These are phyloP conservation scores for Komagataella pseudopastoris DNA, from an alignment of 805 yeast genomes.

Conservation along the genomic window DNA sequence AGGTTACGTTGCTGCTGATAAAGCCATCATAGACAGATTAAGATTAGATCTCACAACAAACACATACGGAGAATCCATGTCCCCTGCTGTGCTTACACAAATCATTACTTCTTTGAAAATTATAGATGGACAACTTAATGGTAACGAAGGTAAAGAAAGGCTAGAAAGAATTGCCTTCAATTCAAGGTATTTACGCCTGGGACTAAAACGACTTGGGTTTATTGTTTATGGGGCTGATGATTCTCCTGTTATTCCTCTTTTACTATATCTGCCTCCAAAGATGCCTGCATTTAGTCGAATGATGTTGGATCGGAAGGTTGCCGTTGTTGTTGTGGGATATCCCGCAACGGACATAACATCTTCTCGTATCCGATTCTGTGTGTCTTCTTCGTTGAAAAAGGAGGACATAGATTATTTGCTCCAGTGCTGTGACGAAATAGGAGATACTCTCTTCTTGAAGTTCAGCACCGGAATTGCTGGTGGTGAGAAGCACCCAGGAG, in stretches of 20 bases:
- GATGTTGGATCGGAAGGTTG: conserved; percentile 68
- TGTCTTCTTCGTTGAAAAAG: conserved; percentile 83
- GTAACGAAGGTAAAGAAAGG: conserved; percentile 90
- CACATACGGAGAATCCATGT: conserved; percentile 68
- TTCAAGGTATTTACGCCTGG: conserved; percentile 84
- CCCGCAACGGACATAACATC: conserved; percentile 93
- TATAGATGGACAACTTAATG: conserved; percentile 69
- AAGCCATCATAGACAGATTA: conserved; percentile 57
- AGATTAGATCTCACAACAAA: conserved; percentile 62
- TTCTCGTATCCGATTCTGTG: conserved; percentile 86
- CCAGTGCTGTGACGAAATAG: conserved; percentile 60
- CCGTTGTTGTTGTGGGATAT: conserved; percentile 93
- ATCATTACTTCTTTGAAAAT: conserved; percentile 69
- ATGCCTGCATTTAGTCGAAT: conserved; percentile 87
- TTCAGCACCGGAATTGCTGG: conserved; percentile 70
- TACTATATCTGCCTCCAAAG: conserved; percentile 81
- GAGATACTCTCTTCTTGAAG: conserved; percentile 64
- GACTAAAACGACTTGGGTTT: conserved; percentile 84
- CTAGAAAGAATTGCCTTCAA: conserved; percentile 90
- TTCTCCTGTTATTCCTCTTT: conserved; percentile 87
- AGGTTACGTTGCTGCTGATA: conserved; percentile 82
- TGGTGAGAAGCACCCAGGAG: conserved; percentile 39
- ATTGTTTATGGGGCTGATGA: conserved; percentile 92
- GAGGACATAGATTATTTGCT: conserved; percentile 81
- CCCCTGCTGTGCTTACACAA: conserved; percentile 89